Evolutionary conservation across 768 basidiomycete genomes (phyloP).

Genomic region (Kwoniella newhampshirensis): DNA sequence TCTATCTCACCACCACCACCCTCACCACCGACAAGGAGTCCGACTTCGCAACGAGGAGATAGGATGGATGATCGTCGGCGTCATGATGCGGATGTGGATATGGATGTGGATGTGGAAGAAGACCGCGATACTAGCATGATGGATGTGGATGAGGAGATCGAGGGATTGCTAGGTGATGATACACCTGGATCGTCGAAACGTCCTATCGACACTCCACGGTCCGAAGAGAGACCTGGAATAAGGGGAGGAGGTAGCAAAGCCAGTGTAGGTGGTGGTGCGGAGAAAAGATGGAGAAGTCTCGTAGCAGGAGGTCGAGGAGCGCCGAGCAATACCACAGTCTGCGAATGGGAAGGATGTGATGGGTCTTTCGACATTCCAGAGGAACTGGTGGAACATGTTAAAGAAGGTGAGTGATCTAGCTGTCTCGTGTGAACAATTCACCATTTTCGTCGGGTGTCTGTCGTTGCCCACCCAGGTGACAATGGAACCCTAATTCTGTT

Average conservation of each 20-base stretch:
- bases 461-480: too few relatives aligned
- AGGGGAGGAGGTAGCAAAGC: neutral
- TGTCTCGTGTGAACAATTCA: too few relatives aligned
- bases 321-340: constrained; percentile 48
- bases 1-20: too few relatives aligned
- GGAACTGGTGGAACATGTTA: constrained; percentile 77
- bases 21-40: too few relatives aligned
- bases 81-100: too few relatives aligned
- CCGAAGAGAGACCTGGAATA: neutral
- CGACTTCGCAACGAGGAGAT: too few relatives aligned
- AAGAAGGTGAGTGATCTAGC: constrained; percentile 62
- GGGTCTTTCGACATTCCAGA: constrained; percentile 69
- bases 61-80: too few relatives aligned
- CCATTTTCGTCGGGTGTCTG: too few relatives aligned
- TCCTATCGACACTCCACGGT: too few relatives aligned
- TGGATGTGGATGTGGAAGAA: too few relatives aligned
- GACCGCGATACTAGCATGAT: neutral
- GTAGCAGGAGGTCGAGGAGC: neutral
- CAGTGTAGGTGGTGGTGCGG: neutral
- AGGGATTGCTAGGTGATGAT: constrained; percentile 22
- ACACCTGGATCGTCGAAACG: too few relatives aligned
- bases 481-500: too few relatives aligned
- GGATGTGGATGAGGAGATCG: constrained; percentile 34
- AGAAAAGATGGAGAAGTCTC: constrained; percentile 1
- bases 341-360: constrained; percentile 82